Base-by-base conservation (phyloP, 2,329 filamentous ascomycete genomes). In the Ceratocystis colombiana region DNA sequence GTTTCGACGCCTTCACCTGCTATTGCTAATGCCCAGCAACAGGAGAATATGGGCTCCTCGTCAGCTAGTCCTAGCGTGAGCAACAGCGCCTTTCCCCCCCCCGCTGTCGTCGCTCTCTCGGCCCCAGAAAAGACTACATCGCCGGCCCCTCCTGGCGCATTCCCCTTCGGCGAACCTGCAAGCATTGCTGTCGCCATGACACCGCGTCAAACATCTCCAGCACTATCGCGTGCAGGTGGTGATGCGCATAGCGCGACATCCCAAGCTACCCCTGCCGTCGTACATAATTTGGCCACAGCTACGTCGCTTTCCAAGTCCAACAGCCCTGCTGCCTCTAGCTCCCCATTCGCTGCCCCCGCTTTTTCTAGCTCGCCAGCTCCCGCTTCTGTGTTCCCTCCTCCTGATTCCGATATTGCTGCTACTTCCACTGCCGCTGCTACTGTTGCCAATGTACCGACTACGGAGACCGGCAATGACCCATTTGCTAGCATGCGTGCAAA, bases 161-260 rank as follows among this genome's bases (percentile, higher is more conserved):
- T 68, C 25, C 64, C 67, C n/a, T 64, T 64, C 45, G 30, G 48
- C 90, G 5, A 86, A 83, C 72, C 88, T 88, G 73, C 77, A 93
- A 61, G 88, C 89, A 4, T 85, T 20, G 37, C 64, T 25, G 61
- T 59, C 28, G 44, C 67, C 20, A 65, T 65, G 59, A 91, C 89
- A 22, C 94, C 90, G 17, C 86, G 88, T 33, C 88, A 88, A 74
- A 87, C 87, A 6, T 89, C 89, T 28, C 87, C 88, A 25, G 86
- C 90, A 53, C 83, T 83, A 61, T 78, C 77, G 15, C 75, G 76
- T 25, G 69, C 70, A 84, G 88, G 66, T 7, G 68, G 68, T 45
- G 69, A 70, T 33, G 53, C 45, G 12, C 66, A 64, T 5, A 64
- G 64, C 28, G 59, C 50, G 20, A 48, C 65, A 7, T 66, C 68